These are phyloP conservation scores for Talaromyces piceae DNA, from an alignment of 2,329 filamentous ascomycete species.

Conservation along the genomic window DNA sequence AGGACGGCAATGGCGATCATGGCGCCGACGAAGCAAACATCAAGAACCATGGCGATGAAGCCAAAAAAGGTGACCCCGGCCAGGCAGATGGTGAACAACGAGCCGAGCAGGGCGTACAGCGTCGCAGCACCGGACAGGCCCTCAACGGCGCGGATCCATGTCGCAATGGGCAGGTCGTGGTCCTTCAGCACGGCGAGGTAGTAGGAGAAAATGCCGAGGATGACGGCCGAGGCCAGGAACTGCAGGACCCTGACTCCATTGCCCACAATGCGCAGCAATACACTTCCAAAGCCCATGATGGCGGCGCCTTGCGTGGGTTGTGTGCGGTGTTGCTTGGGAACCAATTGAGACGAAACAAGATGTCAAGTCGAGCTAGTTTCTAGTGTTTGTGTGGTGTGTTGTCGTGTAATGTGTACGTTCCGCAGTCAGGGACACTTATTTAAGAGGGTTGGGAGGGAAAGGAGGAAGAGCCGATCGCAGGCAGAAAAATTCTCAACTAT, in stretches of 20 bases:
- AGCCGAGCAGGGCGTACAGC: slow-evolving; percentile 65
- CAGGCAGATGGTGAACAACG: slow-evolving; percentile 69
- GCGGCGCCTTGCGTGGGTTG: neutral
- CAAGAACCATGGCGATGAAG: slow-evolving; percentile 64
- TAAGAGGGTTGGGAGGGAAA: neutral
- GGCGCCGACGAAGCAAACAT: slow-evolving; percentile 65
- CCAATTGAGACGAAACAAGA: no score
- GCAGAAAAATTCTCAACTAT: neutral
- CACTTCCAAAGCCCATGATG: slow-evolving; percentile 53
- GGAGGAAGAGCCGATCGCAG: neutral
- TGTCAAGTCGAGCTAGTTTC: no score
- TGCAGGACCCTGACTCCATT: slow-evolving; percentile 67
- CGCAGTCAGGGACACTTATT: no score
- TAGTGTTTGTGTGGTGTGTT: no score
- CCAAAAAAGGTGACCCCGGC: slow-evolving; percentile 69
- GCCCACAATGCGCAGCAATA: slow-evolving; percentile 61
- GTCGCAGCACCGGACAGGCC: slow-evolving; percentile 69
- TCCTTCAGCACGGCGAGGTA: slow-evolving; percentile 68
- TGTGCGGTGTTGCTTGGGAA: neutral
- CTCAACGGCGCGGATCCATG: slow-evolving; percentile 63
- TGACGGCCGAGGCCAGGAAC: slow-evolving; percentile 63
- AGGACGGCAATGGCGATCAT: slow-evolving; percentile 77
- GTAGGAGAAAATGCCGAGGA: slow-evolving; percentile 76
- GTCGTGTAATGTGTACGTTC: no score
- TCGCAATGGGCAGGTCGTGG: slow-evolving; percentile 56